Percentiles rank a stretch among this genome's conserved stretches.
phyloP scores from a whole-genome alignment of 768 basidiomycete genomes.

The Tricholoma sp. region DNA sequence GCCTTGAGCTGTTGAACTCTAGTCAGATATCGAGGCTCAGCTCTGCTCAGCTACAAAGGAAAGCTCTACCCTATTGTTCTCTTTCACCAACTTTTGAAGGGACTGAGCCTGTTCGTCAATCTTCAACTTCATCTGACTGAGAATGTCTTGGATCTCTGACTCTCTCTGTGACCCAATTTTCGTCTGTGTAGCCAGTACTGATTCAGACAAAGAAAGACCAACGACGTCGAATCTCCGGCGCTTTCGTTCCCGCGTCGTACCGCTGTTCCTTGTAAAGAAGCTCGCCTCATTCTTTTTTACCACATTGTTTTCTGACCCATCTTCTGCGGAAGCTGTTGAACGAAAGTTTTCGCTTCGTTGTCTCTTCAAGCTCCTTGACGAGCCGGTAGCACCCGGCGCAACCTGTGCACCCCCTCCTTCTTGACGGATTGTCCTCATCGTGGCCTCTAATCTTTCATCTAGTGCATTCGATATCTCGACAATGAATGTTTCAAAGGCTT shows the following conservation, averaged over 20 bases:
- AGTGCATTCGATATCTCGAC: slow-evolving; percentile 36
- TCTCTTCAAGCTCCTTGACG: not conserved
- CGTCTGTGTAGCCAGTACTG: slow-evolving; percentile 4
- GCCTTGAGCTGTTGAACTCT: not conserved
- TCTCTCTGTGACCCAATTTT: not conserved
- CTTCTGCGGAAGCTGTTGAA: not conserved
- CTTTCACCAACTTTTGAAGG: slow-evolving; percentile 37
- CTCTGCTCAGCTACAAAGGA: not conserved
- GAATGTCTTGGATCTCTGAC: slow-evolving; percentile 21
- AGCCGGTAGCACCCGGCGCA: not conserved
- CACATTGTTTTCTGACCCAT: not conserved
- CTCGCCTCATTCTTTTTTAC: slow-evolving; percentile 1
- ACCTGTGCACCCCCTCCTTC: slow-evolving; percentile 12
- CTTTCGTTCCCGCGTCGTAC: slow-evolving; percentile 17
- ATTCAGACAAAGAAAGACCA: slow-evolving; percentile 4
- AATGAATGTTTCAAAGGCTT: slow-evolving; percentile 37
- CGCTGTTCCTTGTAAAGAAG: slow-evolving; percentile 1
- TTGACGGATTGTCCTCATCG: slow-evolving; percentile 24
- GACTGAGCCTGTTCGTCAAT: slow-evolving; percentile 44
- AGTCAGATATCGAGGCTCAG: not conserved
- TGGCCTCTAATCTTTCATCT: slow-evolving; percentile 26
- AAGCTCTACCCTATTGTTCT: slow-evolving; percentile 40
- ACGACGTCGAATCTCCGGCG: slow-evolving; percentile 19
- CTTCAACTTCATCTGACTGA: slow-evolving; percentile 42
- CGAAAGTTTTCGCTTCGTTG: slow-evolving; percentile 1